Evolutionary conservation across 371 early-diverging fungal species (phyloP), one percentile per base, ranked within the genome.

Genomic region (Apophysomyces ossiformis): DNA sequence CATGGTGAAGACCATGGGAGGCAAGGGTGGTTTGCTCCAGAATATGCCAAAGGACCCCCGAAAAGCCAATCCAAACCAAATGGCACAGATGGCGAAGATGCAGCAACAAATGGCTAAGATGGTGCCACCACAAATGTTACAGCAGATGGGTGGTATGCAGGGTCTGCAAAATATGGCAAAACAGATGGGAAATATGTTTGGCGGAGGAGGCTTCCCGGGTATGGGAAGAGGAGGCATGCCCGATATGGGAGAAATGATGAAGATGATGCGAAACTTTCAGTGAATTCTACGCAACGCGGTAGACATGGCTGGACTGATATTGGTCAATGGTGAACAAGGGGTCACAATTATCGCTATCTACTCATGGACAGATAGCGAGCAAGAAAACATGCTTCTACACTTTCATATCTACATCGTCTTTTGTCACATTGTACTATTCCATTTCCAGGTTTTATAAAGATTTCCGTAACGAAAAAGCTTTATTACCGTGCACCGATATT

Each of bases 1-100:
- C 60, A 93, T 99, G 87, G 93, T 99, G 68, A 99, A 99, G 87
- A 91, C 90, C 63, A 92, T 99, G 91, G 96, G 99, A 61, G 99
- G 96, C n/a, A 90, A 85, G 68, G 92, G 94, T 66, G 95, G 94
- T 16, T 73, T 96, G 59, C 72, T 97, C 69, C 88, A 86, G 65
- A 81, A 79, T 39, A 86, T 92, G 89, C 85, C 82, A 18, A 76
- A 69, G 43, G 76, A 76, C 64, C 77, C 82, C 41, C 77, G 84
- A 18, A 83, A 78, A 70, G 78, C 88, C 69, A 84, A 79, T 56
- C 81, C 78, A 18, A 75, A 71, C 37, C 85, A 84, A 64, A 83
- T 87, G 84, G 85, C 87, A 5, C 82, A 86, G 60, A 75, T 87
- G 78, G 88, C 89, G 21, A 77, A 85, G 61, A 88, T 92, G 80